Evolutionary conservation across 257 asterid species (phyloP).

Genomic region (Parsonsia alboflavescens): DNA sequence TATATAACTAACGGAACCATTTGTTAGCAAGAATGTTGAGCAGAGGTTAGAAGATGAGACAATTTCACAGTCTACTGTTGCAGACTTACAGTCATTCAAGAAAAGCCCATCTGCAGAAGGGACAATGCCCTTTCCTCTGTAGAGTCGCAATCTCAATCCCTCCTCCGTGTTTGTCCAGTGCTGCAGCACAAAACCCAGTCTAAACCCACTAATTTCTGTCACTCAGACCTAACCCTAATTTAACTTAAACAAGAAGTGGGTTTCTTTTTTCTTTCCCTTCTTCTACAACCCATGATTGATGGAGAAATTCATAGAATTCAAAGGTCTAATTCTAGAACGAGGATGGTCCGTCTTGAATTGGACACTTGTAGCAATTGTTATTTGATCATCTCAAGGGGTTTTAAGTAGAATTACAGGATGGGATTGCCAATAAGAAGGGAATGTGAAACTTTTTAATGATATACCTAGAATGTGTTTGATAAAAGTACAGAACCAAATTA

Average conservation of each 20-base stretch:
- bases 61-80: not conserved
- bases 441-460: no score
- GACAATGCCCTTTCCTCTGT: constrained; percentile 2
- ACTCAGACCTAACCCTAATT: not conserved
- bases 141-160: constrained; percentile 6
- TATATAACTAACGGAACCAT: no score
- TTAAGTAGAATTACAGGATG: no score
- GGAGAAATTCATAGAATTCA: no score
- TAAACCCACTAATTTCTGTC: not conserved
- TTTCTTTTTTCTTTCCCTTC: no score
- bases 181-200: not conserved
- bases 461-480: not conserved
- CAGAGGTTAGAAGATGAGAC: not conserved
- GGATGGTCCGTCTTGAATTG: no score
- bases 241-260: no score
- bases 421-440: no score
- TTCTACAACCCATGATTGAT: no score
- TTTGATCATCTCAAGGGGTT: no score
- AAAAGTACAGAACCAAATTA: not conserved
- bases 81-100: not conserved
- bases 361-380: no score
- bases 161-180: not conserved
- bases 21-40: not conserved
- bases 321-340: not conserved
- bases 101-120: not conserved